These are phyloP conservation scores for Melaleuca quinquenervia DNA, from an alignment of 345 rosid genomes.

Conservation along the genomic window DNA sequence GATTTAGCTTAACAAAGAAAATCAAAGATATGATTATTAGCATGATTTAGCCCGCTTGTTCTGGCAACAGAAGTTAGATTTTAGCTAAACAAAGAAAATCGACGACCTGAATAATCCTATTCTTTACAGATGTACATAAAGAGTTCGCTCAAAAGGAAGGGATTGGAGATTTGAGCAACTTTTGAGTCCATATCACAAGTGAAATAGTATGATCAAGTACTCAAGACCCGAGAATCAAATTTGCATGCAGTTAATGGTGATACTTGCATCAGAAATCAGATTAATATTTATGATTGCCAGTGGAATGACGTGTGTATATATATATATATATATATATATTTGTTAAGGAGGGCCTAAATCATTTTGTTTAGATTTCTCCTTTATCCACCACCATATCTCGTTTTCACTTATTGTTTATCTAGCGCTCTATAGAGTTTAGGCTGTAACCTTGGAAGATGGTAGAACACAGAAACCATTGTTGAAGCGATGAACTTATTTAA, in stretches of 20 bases:
- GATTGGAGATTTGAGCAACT: not conserved
- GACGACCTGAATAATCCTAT: too few species aligned
- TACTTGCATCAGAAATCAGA: not conserved
- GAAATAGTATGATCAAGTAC: not conserved
- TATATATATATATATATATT: too few species aligned
- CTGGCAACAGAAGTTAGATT: too few species aligned
- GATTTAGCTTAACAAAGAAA: conserved; percentile 46
- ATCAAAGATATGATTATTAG: conserved; percentile 15
- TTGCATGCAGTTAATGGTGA: not conserved
- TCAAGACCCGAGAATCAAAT: not conserved
- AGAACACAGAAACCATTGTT: not conserved
- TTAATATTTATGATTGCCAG: not conserved
- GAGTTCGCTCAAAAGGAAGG: too few species aligned
- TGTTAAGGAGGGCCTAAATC: not conserved
- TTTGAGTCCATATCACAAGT: not conserved
- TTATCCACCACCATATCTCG: not conserved
- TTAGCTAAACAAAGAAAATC: too few species aligned
- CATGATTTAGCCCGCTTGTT: not conserved
- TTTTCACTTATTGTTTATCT: not conserved
- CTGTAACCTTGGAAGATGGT: not conserved
- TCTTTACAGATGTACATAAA: too few species aligned
- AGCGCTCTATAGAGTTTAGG: not conserved
- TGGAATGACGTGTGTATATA: not conserved
- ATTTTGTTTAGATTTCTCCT: not conserved
- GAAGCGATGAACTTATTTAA: not conserved